A percentile compares a stretch with the other conserved stretches of the same genome.
phyloP scores from a whole-genome alignment of 225 moss, liverwort and hornwort species.

The Ulota crispa region DNA sequence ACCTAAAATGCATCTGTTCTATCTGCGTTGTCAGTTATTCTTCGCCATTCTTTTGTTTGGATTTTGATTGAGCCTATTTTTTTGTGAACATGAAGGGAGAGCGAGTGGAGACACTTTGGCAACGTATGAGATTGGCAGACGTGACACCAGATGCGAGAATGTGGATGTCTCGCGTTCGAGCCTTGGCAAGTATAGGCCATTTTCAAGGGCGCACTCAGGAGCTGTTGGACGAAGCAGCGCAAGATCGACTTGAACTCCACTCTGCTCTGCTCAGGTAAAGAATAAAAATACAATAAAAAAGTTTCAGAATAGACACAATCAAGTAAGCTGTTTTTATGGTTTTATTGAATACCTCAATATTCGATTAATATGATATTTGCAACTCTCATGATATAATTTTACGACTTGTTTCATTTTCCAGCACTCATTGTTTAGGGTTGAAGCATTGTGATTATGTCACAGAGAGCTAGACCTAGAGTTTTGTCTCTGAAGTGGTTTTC shows the following conservation, averaged over 20 bases:
- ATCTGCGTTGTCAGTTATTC: not conserved
- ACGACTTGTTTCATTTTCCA: not conserved
- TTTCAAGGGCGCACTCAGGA: constrained; percentile 50
- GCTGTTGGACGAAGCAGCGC: constrained; percentile 55
- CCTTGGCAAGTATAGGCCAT: constrained; percentile 37
- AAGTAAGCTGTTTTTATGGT: not conserved
- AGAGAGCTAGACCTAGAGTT: not conserved
- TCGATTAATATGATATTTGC: not conserved
- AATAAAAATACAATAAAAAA: not conserved
- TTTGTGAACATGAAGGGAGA: constrained; percentile 40
- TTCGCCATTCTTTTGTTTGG: not conserved
- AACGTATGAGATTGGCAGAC: constrained; percentile 50
- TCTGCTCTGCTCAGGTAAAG: constrained; percentile 52
- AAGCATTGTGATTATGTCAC: not conserved
- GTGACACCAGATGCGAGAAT: constrained; percentile 53
- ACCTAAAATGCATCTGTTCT: not conserved
- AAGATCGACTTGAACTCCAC: constrained; percentile 49
- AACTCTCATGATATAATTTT: not conserved
- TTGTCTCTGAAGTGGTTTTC: not conserved
- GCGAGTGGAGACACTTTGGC: constrained; percentile 59
- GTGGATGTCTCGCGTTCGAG: constrained; percentile 58
- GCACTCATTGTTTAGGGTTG: not conserved
- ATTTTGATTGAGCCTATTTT: constrained; percentile 6
- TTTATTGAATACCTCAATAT: not conserved
- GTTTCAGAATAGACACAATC: not conserved